Evolutionary conservation across 2,329 filamentous ascomycete species (phyloP).

Genomic region (Phaeosphaeria sp.): DNA sequence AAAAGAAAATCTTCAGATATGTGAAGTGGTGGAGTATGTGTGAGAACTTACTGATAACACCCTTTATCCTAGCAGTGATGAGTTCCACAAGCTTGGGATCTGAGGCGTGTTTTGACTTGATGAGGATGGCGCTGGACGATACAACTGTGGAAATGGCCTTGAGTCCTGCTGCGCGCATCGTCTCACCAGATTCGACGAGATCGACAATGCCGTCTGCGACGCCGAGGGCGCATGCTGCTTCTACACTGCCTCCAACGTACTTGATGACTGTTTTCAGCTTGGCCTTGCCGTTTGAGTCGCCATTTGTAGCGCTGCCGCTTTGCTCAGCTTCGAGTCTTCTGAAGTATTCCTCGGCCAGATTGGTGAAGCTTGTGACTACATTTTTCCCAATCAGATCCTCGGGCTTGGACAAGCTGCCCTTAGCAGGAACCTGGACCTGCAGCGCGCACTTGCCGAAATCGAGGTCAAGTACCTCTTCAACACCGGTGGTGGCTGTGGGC

Average conservation of each 20-base stretch:
- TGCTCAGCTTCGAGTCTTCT: slow-evolving; percentile 70
- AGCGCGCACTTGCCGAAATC: slow-evolving; percentile 91
- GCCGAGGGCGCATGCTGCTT: slow-evolving; percentile 93
- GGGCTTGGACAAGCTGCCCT: slow-evolving; percentile 73
- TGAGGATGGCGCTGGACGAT: slow-evolving; percentile 84
- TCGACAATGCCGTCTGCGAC: slow-evolving; percentile 98
- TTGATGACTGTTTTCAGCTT: slow-evolving; percentile 87
- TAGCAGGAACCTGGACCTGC: slow-evolving; percentile 95
- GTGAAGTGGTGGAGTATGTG: too few relatives aligned
- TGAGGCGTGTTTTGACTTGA: slow-evolving; percentile 85
- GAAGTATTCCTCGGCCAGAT: slow-evolving; percentile 85
- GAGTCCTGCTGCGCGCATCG: slow-evolving; percentile 94
- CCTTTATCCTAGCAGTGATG: slow-evolving; percentile 84
- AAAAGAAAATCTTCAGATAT: slow-evolving; percentile 17
- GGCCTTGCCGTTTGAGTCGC: slow-evolving; percentile 47
- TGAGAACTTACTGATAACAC: slow-evolving; percentile 76
- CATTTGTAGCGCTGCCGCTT: slow-evolving; percentile 41
- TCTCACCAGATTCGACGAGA: slow-evolving; percentile 97
- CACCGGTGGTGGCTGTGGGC: slow-evolving; percentile 57
- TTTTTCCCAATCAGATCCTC: slow-evolving; percentile 88
- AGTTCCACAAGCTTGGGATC: slow-evolving; percentile 82
- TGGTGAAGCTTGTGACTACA: slow-evolving; percentile 94
- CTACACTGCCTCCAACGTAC: slow-evolving; percentile 94
- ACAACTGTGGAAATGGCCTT: slow-evolving; percentile 95
- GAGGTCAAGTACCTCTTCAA: slow-evolving; percentile 88